Percentiles rank a stretch among this genome's conserved stretches.
Conservation (phyloP, 2,329 filamentous ascomycete genomes). For the Fusarium sp. region DNA sequence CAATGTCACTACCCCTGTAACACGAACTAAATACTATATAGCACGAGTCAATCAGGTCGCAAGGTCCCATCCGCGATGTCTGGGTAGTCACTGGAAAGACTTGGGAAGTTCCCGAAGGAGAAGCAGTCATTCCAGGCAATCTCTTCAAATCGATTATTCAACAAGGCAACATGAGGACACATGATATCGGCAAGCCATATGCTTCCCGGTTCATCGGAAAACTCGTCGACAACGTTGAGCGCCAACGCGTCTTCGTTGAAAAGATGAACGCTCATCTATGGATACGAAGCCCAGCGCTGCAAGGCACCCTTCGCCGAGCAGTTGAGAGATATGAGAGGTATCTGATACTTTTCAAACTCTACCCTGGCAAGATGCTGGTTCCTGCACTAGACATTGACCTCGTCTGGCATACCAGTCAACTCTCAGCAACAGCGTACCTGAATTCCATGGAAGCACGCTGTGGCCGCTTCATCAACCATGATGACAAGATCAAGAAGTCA, state of each 20-base stretch:
- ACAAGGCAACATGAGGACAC: not conserved
- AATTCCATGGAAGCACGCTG: conserved; percentile 14
- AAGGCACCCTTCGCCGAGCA: conserved; percentile 48
- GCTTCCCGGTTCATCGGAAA: not conserved
- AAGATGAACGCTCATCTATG: conserved; percentile 52
- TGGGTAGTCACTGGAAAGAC: conserved; percentile 11
- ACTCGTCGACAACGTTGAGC: conserved; percentile 31
- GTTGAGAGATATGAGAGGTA: conserved; percentile 51
- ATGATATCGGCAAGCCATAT: not conserved
- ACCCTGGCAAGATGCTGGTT: conserved; percentile 49
- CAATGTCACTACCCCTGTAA: no score
- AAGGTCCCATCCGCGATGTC: conserved; percentile 15
- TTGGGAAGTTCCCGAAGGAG: not conserved
- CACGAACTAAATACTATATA: not conserved
- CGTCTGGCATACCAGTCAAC: conserved; percentile 55
- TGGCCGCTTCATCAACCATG: conserved; percentile 44
- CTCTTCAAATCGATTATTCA: conserved; percentile 6
- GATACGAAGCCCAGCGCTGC: conserved; percentile 48
- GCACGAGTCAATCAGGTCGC: conserved; percentile 25
- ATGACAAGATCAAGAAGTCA: conserved; percentile 31
- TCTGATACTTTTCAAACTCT: conserved; percentile 47
- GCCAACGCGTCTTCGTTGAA: conserved; percentile 49
- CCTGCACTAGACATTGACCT: conserved; percentile 54
- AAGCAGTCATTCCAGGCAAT: not conserved
- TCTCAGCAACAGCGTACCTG: conserved; percentile 44